Evolutionary conservation across 129 eudicot genomes (phyloP), one percentile per base, ranked within the genome.

Genomic region (Flaveria ramosissima): DNA sequence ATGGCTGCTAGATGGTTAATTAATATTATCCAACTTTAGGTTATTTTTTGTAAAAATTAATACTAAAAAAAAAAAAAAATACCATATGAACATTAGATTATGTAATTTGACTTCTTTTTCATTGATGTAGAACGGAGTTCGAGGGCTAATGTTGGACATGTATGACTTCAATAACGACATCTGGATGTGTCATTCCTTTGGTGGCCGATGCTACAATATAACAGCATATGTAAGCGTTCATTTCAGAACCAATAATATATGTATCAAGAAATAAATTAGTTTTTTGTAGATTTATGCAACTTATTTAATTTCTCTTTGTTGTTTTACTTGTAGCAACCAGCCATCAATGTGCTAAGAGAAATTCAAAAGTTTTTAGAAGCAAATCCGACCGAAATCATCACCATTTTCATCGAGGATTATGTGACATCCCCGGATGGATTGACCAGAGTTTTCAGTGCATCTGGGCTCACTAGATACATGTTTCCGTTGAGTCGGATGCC

Each of bases 71-170:
- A 9, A 20, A 21, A 4, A 10, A 57, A 0, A 2, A 10, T 17
- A 21, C 27, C 27, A 3, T 45, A 48, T 48, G 64, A 24, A 57
- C 13, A 10, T 17, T 11, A 27, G 19, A 3, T 17, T 15, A 57
- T 69, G 4, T 70, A 45, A 69, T 12, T 32, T 15, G 14, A 3
- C 26, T 4, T n/a, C 41, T 77, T 73, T 70, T 77, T 61, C 30
- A 6, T 48, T 14, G 68, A 20, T 78, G 87, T 60, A 91, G 99
- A 91, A 94, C 82, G 99, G 99, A 24, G 99, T 91, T 70, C 94
- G 97, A 71, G 99, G 97, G 72, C 87, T 94, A 70, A 94, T 94
- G 97, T 84, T 94, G 82, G 99, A 94, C 74, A 89, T 94, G 97
- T 94, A 94, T 66, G 99, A 94, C 84, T 94, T 91, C 84, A 73